These are phyloP conservation scores for Globisporangium polare DNA, from an alignment of 352 stramenopile species.

Conservation along the genomic window DNA sequence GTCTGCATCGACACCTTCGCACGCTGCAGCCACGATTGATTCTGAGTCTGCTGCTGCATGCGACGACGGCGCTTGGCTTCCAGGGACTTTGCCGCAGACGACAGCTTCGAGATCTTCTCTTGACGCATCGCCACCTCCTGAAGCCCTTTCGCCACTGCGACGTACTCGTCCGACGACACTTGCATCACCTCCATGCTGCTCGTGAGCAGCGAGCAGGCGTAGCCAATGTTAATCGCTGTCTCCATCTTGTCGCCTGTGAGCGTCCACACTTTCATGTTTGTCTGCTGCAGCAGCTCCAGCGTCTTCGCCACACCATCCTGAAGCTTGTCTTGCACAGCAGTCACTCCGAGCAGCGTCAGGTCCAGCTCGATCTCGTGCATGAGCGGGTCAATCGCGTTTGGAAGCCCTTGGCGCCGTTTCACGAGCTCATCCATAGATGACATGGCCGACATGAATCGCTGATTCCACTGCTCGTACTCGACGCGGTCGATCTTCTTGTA, in stretches of 20 bases:
- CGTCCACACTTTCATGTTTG: constrained; percentile 94
- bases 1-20: constrained; percentile 3
- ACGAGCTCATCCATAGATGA: constrained; percentile 69
- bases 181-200: constrained; percentile 78
- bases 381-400: constrained; percentile 71
- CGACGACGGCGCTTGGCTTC: constrained; percentile 6
- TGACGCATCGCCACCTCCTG: constrained; percentile 40
- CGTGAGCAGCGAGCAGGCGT: constrained; percentile 82
- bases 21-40: constrained; percentile 5
- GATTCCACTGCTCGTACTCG: constrained; percentile 60
- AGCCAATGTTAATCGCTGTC: constrained; percentile 95
- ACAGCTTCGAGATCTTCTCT: constrained; percentile 16
- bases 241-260: constrained; percentile 95
- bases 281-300: constrained; percentile 79
- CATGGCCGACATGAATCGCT: constrained; percentile 46
- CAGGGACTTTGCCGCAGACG: background rate
- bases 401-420: constrained; percentile 54
- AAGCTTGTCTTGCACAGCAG: constrained; percentile 92
- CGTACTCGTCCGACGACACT: constrained; percentile 53
- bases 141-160: constrained; percentile 42
- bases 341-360: constrained; percentile 81
- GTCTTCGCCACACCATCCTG: constrained; percentile 88
- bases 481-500: constrained; percentile 48
- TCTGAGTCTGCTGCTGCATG: background rate
- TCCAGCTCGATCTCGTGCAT: constrained; percentile 83